Percentiles rank a stretch among this genome's conserved stretches.
These are phyloP conservation scores for Boechera divaricarpa DNA, from an alignment of 345 rosid species.

Conservation along the genomic window DNA sequence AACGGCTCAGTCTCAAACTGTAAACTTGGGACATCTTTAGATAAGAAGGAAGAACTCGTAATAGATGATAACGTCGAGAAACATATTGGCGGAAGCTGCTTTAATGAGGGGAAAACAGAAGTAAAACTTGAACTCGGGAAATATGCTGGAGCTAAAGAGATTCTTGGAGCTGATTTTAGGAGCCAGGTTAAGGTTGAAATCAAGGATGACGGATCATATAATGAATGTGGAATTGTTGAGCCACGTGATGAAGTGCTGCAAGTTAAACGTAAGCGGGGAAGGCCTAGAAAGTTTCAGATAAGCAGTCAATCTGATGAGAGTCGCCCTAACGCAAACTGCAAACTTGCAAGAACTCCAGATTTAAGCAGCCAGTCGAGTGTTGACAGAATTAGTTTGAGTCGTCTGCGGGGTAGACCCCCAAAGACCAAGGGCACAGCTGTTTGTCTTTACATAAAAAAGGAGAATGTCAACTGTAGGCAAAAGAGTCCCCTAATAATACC, in stretches of 20 bases:
- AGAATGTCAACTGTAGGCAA: conserved; percentile 37
- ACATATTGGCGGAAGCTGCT: not conserved
- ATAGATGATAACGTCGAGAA: not conserved
- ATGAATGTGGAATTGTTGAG: conserved; percentile 18
- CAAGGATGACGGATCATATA: conserved; percentile 17
- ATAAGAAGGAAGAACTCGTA: conserved; percentile 11
- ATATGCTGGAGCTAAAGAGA: not conserved
- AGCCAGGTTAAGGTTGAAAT: conserved; percentile 19
- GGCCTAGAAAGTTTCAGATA: conserved; percentile 45
- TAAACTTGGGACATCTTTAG: conserved; percentile 36
- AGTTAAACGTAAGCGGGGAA: conserved; percentile 47
- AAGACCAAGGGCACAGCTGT: conserved; percentile 40
- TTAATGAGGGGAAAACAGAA: conserved; percentile 11
- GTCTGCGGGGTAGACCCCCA: conserved; percentile 46
- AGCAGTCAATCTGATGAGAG: conserved; percentile 28
- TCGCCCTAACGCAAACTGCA: conserved; percentile 10
- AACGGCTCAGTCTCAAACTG: not conserved
- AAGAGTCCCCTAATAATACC: conserved; percentile 41
- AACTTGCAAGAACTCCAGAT: conserved; percentile 16
- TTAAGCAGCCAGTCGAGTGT: conserved; percentile 8
- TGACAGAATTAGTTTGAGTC: conserved; percentile 17
- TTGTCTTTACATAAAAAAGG: conserved; percentile 33
- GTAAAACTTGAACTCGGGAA: conserved; percentile 18
- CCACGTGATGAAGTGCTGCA: conserved; percentile 5
- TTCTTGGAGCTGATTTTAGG: conserved; percentile 6